These are phyloP conservation scores for Alternaria consortialis DNA, from an alignment of 2,329 filamentous ascomycete genomes.

Conservation along the genomic window DNA sequence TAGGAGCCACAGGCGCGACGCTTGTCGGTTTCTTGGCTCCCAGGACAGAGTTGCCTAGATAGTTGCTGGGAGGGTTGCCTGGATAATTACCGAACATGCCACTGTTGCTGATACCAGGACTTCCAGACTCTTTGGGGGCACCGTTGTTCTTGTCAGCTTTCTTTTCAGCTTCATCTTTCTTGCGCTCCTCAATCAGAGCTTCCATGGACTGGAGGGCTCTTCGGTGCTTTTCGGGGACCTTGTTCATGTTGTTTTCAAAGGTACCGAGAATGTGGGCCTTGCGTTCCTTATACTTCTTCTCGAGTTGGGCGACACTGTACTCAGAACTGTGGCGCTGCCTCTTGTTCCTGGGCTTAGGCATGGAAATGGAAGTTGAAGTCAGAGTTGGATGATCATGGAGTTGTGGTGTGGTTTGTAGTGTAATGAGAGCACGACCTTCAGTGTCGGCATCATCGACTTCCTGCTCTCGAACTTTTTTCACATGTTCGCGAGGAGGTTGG, in stretches of 20 bases:
- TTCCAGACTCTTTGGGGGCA: not conserved
- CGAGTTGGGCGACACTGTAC: not conserved
- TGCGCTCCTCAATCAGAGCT: not conserved
- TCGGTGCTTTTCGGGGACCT: not conserved
- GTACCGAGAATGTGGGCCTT: not conserved
- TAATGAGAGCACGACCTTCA: not conserved
- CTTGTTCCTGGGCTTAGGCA: not conserved
- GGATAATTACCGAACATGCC: constrained; percentile 13
- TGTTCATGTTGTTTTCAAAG: not conserved
- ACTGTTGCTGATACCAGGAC: not conserved
- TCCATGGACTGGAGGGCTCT: constrained; percentile 5
- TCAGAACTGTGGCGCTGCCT: constrained; percentile 1
- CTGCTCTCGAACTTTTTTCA: not conserved
- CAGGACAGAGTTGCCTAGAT: constrained; percentile 26
- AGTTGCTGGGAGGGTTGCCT: constrained; percentile 15
- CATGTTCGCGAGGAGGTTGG: not conserved
- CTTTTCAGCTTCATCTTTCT: not conserved
- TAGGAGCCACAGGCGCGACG: constrained; percentile 34
- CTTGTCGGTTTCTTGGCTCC: constrained; percentile 22
- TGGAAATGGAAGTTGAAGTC: not conserved
- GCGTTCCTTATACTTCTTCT: constrained; percentile 7
- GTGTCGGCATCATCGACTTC: not conserved
- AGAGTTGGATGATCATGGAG: not conserved
- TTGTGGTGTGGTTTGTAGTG: not conserved
- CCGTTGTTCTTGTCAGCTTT: not conserved